phyloP scores from a whole-genome alignment of 2,329 filamentous ascomycete genomes.

The Neofusicoccum sp. region DNA sequence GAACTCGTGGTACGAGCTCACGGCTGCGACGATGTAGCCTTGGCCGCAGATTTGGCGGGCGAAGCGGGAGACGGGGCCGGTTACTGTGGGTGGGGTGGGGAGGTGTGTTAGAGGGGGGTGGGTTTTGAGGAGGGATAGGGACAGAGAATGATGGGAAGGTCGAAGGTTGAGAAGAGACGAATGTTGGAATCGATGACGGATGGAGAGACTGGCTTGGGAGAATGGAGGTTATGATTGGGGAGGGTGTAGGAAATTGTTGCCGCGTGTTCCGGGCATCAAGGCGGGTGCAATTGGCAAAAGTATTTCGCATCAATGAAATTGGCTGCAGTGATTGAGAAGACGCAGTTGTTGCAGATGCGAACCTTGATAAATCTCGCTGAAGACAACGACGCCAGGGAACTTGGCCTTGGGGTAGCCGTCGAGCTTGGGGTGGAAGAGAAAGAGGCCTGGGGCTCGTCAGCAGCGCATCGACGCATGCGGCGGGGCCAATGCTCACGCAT shows the following conservation, averaged over 20 bases:
- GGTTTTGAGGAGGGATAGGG: slow-evolving; percentile 1
- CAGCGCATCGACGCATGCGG: background rate
- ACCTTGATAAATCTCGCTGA: slow-evolving; percentile 97
- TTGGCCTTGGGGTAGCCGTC: slow-evolving; percentile 85
- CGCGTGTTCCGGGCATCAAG: too few species aligned
- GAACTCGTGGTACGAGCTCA: slow-evolving; percentile 93
- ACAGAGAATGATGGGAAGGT: background rate
- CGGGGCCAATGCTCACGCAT: slow-evolving; percentile 53
- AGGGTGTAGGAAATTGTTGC: too few species aligned
- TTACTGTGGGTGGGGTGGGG: slow-evolving; percentile 63
- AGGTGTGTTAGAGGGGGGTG: slow-evolving; percentile 16
- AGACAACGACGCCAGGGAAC: slow-evolving; percentile 86
- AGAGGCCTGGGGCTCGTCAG: slow-evolving; percentile 65
- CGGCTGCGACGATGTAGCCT: slow-evolving; percentile 90
- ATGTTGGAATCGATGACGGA: background rate
- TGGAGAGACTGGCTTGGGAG: too few species aligned
- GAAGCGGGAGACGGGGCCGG: slow-evolving; percentile 85
- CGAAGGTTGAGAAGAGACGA: background rate
- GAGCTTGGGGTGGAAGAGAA: slow-evolving; percentile 83
- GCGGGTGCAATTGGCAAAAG: too few species aligned
- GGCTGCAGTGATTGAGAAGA: too few species aligned
- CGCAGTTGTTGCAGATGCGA: slow-evolving; percentile 15
- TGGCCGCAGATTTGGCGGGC: slow-evolving; percentile 89
- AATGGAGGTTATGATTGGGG: too few species aligned
- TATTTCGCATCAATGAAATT: too few species aligned